Conservation (phyloP, 768 basidiomycete species). For the Tricholoma sp. region DNA sequence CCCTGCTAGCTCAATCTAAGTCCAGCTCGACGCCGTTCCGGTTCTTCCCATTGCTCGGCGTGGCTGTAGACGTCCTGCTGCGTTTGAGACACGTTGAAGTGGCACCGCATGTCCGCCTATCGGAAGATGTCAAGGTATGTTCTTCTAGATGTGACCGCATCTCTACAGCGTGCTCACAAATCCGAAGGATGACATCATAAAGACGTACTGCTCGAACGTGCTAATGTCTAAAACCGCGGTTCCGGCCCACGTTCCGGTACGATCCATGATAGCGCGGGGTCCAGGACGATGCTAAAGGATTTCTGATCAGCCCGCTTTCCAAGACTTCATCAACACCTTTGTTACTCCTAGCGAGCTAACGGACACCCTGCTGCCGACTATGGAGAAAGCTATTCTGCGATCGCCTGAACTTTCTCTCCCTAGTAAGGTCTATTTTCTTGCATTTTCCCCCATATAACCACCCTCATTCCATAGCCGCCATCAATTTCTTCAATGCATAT, state of each 20-base stretch:
- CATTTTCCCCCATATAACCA: background rate
- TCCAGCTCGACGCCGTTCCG: slow-evolving; percentile 35
- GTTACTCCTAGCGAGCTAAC: slow-evolving; percentile 48
- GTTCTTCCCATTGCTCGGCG: slow-evolving; percentile 54
- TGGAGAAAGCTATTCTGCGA: slow-evolving; percentile 77
- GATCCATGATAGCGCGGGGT: slow-evolving; percentile 13
- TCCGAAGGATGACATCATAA: slow-evolving; percentile 50
- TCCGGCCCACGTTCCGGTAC: slow-evolving; percentile 54
- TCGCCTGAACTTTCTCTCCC: slow-evolving; percentile 75
- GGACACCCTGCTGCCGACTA: slow-evolving; percentile 54
- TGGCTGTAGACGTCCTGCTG: slow-evolving; percentile 64
- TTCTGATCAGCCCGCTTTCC: slow-evolving; percentile 40
- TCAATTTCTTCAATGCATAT: slow-evolving; percentile 55
- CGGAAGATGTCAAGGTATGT: slow-evolving; percentile 42
- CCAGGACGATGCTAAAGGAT: slow-evolving; percentile 1
- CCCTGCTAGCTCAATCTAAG: slow-evolving; percentile 49
- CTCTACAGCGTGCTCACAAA: background rate
- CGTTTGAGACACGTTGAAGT: slow-evolving; percentile 56
- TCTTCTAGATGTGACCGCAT: background rate
- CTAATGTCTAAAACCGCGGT: slow-evolving; percentile 64
- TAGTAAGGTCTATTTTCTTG: slow-evolving; percentile 33
- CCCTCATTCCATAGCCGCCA: slow-evolving; percentile 37
- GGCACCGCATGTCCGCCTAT: slow-evolving; percentile 35
- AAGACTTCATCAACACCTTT: slow-evolving; percentile 55
- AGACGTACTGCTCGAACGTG: slow-evolving; percentile 53